These are phyloP conservation scores for Tulasnella sp. DNA, from an alignment of 768 basidiomycete species.

Conservation along the genomic window DNA sequence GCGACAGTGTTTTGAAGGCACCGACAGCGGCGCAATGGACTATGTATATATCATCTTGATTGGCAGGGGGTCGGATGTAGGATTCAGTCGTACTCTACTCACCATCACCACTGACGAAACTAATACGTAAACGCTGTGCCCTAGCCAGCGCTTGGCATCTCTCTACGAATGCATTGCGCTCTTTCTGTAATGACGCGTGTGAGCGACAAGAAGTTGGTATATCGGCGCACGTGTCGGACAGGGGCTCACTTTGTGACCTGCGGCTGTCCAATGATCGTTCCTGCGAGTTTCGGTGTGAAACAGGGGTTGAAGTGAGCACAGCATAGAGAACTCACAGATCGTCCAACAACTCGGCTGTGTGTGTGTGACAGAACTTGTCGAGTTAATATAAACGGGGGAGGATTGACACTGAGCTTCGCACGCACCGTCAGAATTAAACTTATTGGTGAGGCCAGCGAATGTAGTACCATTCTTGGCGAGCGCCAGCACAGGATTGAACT, in stretches of 20 bases:
- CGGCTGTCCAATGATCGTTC: slow-evolving; percentile 18
- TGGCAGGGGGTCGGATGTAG: not conserved
- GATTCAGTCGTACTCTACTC: not conserved
- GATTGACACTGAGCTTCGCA: not conserved
- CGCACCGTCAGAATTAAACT: slow-evolving; percentile 63
- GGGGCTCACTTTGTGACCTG: not conserved
- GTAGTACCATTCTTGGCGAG: slow-evolving; percentile 53
- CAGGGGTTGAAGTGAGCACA: not conserved
- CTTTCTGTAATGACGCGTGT: slow-evolving; percentile 39
- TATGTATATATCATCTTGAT: not conserved
- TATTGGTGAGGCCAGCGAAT: slow-evolving; percentile 56
- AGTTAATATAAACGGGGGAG: not conserved
- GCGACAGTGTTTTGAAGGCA: slow-evolving; percentile 56
- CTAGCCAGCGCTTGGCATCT: slow-evolving; percentile 65
- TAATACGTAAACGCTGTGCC: slow-evolving; percentile 55
- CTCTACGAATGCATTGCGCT: slow-evolving; percentile 81
- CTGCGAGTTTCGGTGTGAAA: not conserved
- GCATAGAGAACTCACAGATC: slow-evolving; percentile 50
- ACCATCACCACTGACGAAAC: slow-evolving; percentile 81
- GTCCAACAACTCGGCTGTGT: slow-evolving; percentile 74
- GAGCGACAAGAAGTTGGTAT: not conserved
- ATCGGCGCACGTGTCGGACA: not conserved
- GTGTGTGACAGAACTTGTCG: slow-evolving; percentile 22
- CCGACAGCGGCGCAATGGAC: slow-evolving; percentile 83
- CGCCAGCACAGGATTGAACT: slow-evolving; percentile 72